A percentile compares a stretch with the other conserved stretches of the same genome.
These are phyloP conservation scores for Vigna nakashimae DNA, from an alignment of 306 rosid species.

Conservation along the genomic window DNA sequence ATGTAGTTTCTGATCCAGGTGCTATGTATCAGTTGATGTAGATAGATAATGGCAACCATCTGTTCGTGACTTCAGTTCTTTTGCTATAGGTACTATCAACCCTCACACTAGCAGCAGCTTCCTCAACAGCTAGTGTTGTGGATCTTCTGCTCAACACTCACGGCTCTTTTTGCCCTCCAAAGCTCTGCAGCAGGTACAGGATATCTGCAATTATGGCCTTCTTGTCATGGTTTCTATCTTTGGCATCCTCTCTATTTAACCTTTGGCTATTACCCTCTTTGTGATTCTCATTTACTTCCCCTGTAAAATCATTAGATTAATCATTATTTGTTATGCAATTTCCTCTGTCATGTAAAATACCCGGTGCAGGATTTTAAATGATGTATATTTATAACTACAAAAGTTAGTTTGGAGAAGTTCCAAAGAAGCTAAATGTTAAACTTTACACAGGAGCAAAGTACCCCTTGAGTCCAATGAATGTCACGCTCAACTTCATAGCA, in stretches of 20 bases:
- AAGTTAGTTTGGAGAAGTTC: conserved; percentile 26
- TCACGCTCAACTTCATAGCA: not conserved
- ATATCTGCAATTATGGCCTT: conserved; percentile 84
- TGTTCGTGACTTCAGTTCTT: conserved; percentile 28
- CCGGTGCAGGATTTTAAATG: not conserved
- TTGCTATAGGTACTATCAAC: conserved; percentile 63
- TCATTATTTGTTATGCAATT: conserved; percentile 26
- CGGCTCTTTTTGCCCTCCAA: conserved; percentile 57
- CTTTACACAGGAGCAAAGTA: not conserved
- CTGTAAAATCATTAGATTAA: conserved; percentile 25
- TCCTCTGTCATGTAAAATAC: conserved; percentile 2
- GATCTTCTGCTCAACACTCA: conserved; percentile 61
- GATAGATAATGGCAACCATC: conserved; percentile 3
- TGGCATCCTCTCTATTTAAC: conserved; percentile 73
- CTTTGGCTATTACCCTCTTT: conserved; percentile 82
- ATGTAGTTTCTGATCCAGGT: conserved; percentile 38
- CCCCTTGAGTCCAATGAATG: conserved; percentile 3
- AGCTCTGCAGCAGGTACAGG: conserved; percentile 68
- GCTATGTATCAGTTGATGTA: not conserved
- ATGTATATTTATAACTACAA: conserved; percentile 26
- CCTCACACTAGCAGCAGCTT: conserved; percentile 81
- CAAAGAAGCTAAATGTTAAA: conserved; percentile 5
- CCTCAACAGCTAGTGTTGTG: conserved; percentile 83
- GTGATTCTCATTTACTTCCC: conserved; percentile 43
- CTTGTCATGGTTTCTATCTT: conserved; percentile 71